These are phyloP conservation scores for Penicillium coffeae DNA, from an alignment of 495 filamentous ascomycete genomes.

Conservation along the genomic window DNA sequence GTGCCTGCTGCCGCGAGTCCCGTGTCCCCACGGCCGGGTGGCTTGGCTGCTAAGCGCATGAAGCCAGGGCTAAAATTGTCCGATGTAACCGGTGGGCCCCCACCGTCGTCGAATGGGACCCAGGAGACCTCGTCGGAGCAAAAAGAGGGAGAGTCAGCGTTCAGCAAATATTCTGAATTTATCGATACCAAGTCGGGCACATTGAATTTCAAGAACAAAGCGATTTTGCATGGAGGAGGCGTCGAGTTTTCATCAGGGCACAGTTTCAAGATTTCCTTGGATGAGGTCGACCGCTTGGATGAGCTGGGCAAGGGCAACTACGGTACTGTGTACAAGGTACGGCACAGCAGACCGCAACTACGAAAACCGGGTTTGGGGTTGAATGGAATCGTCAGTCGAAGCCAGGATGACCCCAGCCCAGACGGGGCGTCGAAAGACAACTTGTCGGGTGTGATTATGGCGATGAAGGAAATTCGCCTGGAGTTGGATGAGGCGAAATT, in stretches of 20 bases:
- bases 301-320: constrained; percentile 98
- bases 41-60: constrained; percentile 51
- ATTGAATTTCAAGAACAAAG: constrained; percentile 90
- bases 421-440: constrained; percentile 26
- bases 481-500: constrained; percentile 97
- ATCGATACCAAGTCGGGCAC: constrained; percentile 90
- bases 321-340: constrained; percentile 94
- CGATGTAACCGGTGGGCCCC: constrained; percentile 39
- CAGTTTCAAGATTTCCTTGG: constrained; percentile 89
- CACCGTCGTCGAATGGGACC: constrained; percentile 16
- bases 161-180: constrained; percentile 88
- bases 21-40: constrained; percentile 43
- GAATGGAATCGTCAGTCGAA: constrained; percentile 52
- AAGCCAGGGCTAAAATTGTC: constrained; percentile 51
- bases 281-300: constrained; percentile 92
- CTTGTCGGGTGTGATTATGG: constrained; percentile 78
- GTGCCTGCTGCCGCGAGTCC: constrained; percentile 25
- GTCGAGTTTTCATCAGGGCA: constrained; percentile 88
- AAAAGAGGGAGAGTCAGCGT: constrained; percentile 54
- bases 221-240: constrained; percentile 78
- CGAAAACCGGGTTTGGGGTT: constrained; percentile 78
- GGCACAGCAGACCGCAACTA: constrained; percentile 74
- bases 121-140: constrained; percentile 15
- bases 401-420: constrained; percentile 23
- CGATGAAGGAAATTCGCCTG: constrained; percentile 98